These are phyloP conservation scores for Terana coerulea DNA, from an alignment of 768 basidiomycete species.

Conservation along the genomic window DNA sequence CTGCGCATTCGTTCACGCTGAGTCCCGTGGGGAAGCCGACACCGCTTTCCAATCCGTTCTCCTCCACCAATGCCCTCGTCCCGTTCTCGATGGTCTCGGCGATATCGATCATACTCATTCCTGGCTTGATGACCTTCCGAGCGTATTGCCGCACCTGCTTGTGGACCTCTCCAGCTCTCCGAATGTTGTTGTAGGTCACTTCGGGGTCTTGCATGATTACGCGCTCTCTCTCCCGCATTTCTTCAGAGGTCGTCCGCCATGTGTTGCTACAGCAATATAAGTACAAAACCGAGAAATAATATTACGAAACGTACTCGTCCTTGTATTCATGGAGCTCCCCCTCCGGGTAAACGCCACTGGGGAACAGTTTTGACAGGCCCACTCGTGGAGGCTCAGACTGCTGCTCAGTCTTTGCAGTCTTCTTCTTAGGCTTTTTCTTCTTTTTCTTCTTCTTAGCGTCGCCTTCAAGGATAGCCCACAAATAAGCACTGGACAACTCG, in stretches of 20 bases:
- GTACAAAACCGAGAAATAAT: too few relatives aligned
- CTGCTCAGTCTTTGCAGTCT: slow-evolving; percentile 68
- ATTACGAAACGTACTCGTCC: slow-evolving; percentile 67
- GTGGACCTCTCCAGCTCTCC: slow-evolving; percentile 94
- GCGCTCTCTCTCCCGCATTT: slow-evolving; percentile 81
- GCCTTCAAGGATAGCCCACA: slow-evolving; percentile 25
- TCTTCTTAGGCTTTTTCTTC: slow-evolving; percentile 90
- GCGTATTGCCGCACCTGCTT: slow-evolving; percentile 85
- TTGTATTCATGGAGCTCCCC: slow-evolving; percentile 91
- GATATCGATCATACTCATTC: slow-evolving; percentile 93
- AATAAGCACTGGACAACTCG: background rate
- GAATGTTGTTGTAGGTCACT: slow-evolving; percentile 83
- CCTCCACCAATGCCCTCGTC: slow-evolving; percentile 88
- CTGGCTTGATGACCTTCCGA: slow-evolving; percentile 80
- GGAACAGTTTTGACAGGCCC: slow-evolving; percentile 85
- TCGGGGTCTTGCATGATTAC: slow-evolving; percentile 76
- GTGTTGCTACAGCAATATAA: slow-evolving; percentile 66
- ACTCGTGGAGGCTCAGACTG: slow-evolving; percentile 93
- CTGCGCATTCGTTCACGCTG: slow-evolving; percentile 91
- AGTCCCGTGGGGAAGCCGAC: slow-evolving; percentile 97
- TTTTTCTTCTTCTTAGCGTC: slow-evolving; percentile 85
- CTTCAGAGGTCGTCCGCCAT: slow-evolving; percentile 87
- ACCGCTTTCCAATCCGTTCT: slow-evolving; percentile 78
- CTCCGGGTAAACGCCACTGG: slow-evolving; percentile 82
- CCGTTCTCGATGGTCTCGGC: slow-evolving; percentile 92